Base-by-base conservation (phyloP, 1,284 basidiomycete genomes). In the Fomitopsis palustris region DNA sequence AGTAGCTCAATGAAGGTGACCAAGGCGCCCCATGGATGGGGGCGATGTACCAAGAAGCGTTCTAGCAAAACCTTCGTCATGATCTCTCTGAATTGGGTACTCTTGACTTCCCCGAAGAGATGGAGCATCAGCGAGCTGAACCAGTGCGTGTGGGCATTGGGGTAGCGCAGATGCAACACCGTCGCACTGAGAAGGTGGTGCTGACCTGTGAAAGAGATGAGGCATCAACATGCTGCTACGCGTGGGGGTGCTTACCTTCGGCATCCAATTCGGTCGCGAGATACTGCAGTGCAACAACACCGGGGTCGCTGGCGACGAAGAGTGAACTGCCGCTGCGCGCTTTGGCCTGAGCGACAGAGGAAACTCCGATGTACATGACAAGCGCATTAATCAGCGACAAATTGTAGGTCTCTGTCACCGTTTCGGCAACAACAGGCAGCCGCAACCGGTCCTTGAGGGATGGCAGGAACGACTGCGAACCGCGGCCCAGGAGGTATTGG, bases 91-190 rank as follows among this genome's bases (percentile, higher is more conserved):
- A 97, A 91, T 43, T 82, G 83, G 54, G 91, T 90, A 61, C 86
- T 84, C 67, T 85, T 82, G 56, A 88, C 81, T 67, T 93, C 87
- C 47, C 80, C 70, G 77, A 98, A 99, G 45, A 97, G 84, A 74
- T 95, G 84, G 52, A 98, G 82, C 60, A 98, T 77, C 62, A 98
- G 81, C 49, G 86, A 89, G 72, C 90, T 92, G 81, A 96, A 98
- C 93, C 95, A 98, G 73, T 93, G 89, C 55, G 95, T 98, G 77
- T 96, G 95, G n/a, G 94, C 93, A 68, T 95, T 95, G 35, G 95
- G 94, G 81, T 94, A 96, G 68, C 97, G 93, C 62, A 99, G 81
- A 74, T 99, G 96, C 69, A 97, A 86, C 38, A 95, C 90, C 69
- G 95, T 90, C 19, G 95, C 88, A 64, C 89, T 93, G 64, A 98